Base-by-base conservation (phyloP, 2,329 filamentous ascomycete species). In the Talaromyces atroroseus region DNA sequence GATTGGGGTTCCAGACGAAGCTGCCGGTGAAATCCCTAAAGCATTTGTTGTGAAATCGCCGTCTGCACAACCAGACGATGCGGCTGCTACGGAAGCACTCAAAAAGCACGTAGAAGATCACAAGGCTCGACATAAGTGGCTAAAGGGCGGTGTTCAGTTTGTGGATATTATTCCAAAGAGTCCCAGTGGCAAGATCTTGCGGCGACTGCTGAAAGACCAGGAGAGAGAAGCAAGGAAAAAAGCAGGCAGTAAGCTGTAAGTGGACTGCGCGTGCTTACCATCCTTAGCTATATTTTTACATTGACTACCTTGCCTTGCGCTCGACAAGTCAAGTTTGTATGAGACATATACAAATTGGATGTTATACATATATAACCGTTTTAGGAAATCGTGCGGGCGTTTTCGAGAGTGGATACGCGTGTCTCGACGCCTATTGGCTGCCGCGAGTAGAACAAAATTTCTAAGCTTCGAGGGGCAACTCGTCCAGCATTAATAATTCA, bases 171-270 rank as follows among this genome's bases (percentile, higher is more conserved):
- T 86, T 60, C 83, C 83, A 0, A 86, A 85, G 72, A 82, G 78
- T 46, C 80, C 82, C 0, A 83, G 80, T 58, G 83, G 83, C 1
- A 86, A 86, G 77, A 85, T 86, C 59, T 65, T 86, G 61, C 70
- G 84, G 50, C 79, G 83, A 53, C 69, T 88, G 48, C 72, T 95
- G 63, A 79, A 88, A 44, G 90, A 95, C 66, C 81, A 82, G 66
- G 90, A 94, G 73, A 88, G 79, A 75, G 85, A 86, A 68, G 78
- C 78, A 58, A 81, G 86, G 67, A 82, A 83, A 68, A 79, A 80
- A 63, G 75, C 80, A 59, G 86, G 86, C 0, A 77, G 85, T 11
- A 92, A 85, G 77, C 67, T 92, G 64, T 92, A 79, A 72, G 53
- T 12, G 21, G n/a, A 10, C 16, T n/a, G 29, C 2, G 8, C 29